These are phyloP conservation scores for Rhododendron griersonianum DNA, from an alignment of 148 eudicot genomes.

Conservation along the genomic window DNA sequence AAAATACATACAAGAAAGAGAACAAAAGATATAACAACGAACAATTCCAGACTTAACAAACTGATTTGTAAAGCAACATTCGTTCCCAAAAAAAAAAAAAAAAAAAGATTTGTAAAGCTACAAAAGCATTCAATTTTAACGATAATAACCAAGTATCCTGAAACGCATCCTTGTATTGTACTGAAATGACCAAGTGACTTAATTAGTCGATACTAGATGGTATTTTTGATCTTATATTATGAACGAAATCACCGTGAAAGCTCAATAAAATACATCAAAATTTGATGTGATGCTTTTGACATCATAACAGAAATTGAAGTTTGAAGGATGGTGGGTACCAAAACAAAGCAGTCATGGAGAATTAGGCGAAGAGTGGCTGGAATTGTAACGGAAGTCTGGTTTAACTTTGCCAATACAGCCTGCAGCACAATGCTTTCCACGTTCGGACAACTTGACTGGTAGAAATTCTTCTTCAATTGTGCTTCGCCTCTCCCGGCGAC, in stretches of 20 bases:
- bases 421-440: conserved; percentile 47
- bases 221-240: too few relatives aligned
- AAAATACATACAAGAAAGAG: neutral
- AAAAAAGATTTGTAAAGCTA: too few relatives aligned
- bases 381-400: conserved; percentile 47
- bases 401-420: conserved; percentile 33
- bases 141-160: too few relatives aligned
- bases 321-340: conserved; percentile 27
- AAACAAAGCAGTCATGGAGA: conserved; percentile 72
- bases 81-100: too few relatives aligned
- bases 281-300: neutral
- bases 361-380: conserved; percentile 72
- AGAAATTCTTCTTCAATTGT: conserved; percentile 41
- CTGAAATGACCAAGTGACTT: neutral
- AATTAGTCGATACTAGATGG: neutral
- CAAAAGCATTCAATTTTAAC: too few relatives aligned
- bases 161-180: too few relatives aligned
- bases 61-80: too few relatives aligned
- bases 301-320: neutral
- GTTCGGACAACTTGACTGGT: conserved; percentile 39
- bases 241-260: neutral
- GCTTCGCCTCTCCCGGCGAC: conserved; percentile 24
- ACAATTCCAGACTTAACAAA: neutral
- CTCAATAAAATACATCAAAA: neutral
- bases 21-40: neutral